Conservation (phyloP, 225 moss, liverwort and hornwort species). For the Polytrichum commune region DNA sequence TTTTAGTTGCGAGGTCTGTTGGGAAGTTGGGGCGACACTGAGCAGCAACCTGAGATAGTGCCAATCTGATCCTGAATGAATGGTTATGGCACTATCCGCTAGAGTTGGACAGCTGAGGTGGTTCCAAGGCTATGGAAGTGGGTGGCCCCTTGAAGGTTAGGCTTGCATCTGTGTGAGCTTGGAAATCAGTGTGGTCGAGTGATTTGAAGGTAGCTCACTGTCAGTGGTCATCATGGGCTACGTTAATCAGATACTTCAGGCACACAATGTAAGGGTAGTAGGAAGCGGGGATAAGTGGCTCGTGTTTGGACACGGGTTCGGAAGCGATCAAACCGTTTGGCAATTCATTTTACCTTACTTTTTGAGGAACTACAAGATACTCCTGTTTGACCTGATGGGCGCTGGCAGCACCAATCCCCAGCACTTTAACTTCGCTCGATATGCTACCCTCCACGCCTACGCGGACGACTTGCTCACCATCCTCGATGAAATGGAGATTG, state of each 20-base stretch:
- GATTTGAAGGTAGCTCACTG: neutral
- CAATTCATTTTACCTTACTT: constrained; percentile 50
- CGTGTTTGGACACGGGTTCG: constrained; percentile 62
- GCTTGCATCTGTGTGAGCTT: too few species aligned
- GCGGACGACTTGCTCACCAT: constrained; percentile 61
- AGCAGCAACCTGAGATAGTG: too few species aligned
- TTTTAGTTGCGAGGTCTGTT: too few species aligned
- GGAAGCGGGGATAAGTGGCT: constrained; percentile 48
- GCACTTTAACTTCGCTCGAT: constrained; percentile 45
- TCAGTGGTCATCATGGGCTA: neutral
- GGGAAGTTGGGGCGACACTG: too few species aligned
- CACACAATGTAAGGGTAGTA: constrained; percentile 56
- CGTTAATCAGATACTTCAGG: constrained; percentile 31
- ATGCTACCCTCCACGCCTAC: constrained; percentile 45
- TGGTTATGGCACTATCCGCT: too few species aligned
- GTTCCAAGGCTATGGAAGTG: too few species aligned
- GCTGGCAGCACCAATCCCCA: constrained; percentile 64
- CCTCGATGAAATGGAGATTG: constrained; percentile 57
- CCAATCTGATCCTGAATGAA: too few species aligned
- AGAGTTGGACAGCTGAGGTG: too few species aligned
- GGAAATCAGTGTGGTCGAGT: too few species aligned
- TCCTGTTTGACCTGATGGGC: constrained; percentile 59
- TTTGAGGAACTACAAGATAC: constrained; percentile 40
- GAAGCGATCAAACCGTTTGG: constrained; percentile 68
- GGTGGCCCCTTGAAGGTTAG: too few species aligned